Evolutionary conservation across 2,329 filamentous ascomycete species (phyloP), one percentile per base, ranked within the genome.

Genomic region (Talaromyces sp.): DNA sequence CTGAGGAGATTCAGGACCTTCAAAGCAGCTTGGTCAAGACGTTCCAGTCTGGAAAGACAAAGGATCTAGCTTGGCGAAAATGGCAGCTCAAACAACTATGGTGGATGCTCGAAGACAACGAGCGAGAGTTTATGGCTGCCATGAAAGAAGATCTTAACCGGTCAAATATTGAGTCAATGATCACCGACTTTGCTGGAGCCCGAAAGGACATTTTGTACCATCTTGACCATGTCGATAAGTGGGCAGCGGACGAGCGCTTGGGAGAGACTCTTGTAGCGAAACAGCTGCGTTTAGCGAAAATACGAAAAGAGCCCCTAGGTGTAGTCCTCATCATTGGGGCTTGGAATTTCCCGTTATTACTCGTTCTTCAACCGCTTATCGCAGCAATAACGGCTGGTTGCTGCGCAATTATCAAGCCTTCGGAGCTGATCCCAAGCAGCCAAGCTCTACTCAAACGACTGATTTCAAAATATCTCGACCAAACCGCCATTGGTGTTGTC

Each of bases 271-370:
- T 74, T 39, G 41, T 79, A 27, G 64, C 77, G 13, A 75, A 75
- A 35, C n/a, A 58, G 33, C 70, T 71, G 1, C 64, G 77, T 19
- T 72, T 72, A 22, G 67, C 71, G 7, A 71, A 77, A 0, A 70
- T 73, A 24, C 75, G 78, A 11, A 77, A 78, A 57, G 80, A 83
- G 67, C 81, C 81, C 0, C 71, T 78, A 2, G 82, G 81, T 6
- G 76, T 82, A 1, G 73, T 75, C 0, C 73, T 83, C 10, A 76
- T 83, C 48, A 78, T 83, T 24, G 77, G 78, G 0, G 74, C 81
- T 2, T 83, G 81, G 81, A 83, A 83, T 65, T 82, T 78, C 19
- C 81, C 81, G 0, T 70, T 82, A 59, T 66, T 75, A 3, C 70
- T 80, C 3, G 64, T 75, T 0, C 58, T 82, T 0, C 73, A 77